Evolutionary conservation across 257 asterid genomes (phyloP).

Genomic region (Solanum ossicruentum): DNA sequence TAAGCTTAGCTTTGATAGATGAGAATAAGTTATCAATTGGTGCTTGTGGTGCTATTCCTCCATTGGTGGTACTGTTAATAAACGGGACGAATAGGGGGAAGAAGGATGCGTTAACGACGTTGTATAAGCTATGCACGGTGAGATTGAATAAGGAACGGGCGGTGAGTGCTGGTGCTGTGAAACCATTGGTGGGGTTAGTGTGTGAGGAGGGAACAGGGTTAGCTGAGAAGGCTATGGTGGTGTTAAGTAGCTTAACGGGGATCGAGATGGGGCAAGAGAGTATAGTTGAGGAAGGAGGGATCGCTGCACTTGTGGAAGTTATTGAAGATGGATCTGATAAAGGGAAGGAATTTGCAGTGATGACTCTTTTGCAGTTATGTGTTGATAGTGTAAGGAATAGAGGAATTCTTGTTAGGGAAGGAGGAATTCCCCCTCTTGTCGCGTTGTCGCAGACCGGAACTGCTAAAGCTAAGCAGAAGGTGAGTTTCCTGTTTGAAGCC

Average conservation of each 20-base stretch:
- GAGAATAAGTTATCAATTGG: constrained; percentile 78
- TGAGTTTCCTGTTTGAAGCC: constrained; percentile 9
- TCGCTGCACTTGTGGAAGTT: constrained; percentile 71
- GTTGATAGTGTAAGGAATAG: constrained; percentile 62
- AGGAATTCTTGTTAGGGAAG: constrained; percentile 87
- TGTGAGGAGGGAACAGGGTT: constrained; percentile 62
- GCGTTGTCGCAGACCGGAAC: constrained; percentile 86
- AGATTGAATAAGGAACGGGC: constrained; percentile 82
- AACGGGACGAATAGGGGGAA: constrained; percentile 78
- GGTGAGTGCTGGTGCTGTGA: constrained; percentile 71
- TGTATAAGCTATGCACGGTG: constrained; percentile 67
- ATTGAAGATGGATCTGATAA: constrained; percentile 76
- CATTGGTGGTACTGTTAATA: constrained; percentile 54
- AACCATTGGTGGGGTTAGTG: constrained; percentile 63
- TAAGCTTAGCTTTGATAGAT: constrained; percentile 72
- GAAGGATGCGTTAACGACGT: constrained; percentile 81
- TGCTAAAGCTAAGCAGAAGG: constrained; percentile 91
- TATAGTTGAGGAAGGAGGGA: constrained; percentile 79
- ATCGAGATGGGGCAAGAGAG: constrained; percentile 56
- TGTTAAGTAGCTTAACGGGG: constrained; percentile 69
- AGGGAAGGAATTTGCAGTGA: constrained; percentile 82
- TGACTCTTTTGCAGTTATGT: constrained; percentile 77
- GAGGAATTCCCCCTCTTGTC: constrained; percentile 91
- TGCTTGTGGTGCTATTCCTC: constrained; percentile 86
- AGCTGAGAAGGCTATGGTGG: constrained; percentile 98